Percentiles rank a stretch among this genome's conserved stretches.
Conservation (phyloP, 257 asterid genomes). For the Fraxinus anomala region DNA sequence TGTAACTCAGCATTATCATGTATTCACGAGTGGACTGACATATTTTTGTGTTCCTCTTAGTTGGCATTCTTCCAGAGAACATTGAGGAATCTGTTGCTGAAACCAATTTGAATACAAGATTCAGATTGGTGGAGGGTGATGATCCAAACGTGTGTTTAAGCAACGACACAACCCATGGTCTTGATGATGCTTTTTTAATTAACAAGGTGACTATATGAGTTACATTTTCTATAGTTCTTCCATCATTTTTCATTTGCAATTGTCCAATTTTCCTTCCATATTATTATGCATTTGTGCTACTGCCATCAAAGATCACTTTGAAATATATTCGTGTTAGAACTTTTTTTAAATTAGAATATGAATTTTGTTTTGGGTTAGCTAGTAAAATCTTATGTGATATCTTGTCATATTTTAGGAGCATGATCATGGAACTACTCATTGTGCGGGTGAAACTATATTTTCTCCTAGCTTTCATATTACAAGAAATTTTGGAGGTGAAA, state of each 20-base stretch:
- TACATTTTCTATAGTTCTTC: background rate
- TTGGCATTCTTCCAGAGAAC: conserved; percentile 47
- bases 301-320: background rate
- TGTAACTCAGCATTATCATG: conserved; percentile 15
- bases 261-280: conserved; percentile 5
- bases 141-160: conserved; percentile 45
- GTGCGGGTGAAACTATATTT: conserved; percentile 65
- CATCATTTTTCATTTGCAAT: background rate
- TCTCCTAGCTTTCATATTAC: conserved; percentile 81
- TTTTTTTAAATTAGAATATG: conserved; percentile 13
- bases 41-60: conserved; percentile 45
- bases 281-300: conserved; percentile 7
- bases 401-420: conserved; percentile 46
- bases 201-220: conserved; percentile 48
- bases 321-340: background rate
- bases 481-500: conserved; percentile 54
- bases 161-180: conserved; percentile 36
- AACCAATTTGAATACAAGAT: conserved; percentile 55
- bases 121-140: conserved; percentile 56
- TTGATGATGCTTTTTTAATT: conserved; percentile 28
- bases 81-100: conserved; percentile 49
- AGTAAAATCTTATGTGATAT: conserved; percentile 14
- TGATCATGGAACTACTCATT: conserved; percentile 43
- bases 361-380: conserved; percentile 23
- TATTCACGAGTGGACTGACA: conserved; percentile 26